A percentile compares a stretch with the other conserved stretches of the same genome.
Evolutionary conservation across 495 filamentous ascomycete genomes (phyloP).

Genomic region (Lasiosphaeria hispida): DNA sequence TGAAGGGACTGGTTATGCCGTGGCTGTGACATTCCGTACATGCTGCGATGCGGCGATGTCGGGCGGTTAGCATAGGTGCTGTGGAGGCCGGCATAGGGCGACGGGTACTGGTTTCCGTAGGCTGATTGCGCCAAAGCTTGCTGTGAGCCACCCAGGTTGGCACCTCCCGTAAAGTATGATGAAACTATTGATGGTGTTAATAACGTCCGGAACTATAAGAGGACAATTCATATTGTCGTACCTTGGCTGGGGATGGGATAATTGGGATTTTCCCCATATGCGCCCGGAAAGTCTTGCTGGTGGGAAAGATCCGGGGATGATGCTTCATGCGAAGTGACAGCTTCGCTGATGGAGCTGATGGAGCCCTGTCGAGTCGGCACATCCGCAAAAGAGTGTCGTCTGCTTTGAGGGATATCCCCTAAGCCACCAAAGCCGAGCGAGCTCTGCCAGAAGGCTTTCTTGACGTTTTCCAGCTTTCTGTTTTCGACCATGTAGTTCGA

Average conservation of each 20-base stretch:
- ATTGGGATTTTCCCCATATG: slow-evolving; percentile 32
- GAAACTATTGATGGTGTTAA: slow-evolving; percentile 40
- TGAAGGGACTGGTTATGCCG: slow-evolving; percentile 82
- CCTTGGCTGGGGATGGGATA: slow-evolving; percentile 35
- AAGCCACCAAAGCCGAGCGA: slow-evolving; percentile 75
- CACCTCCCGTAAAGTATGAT: slow-evolving; percentile 48
- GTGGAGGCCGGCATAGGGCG: slow-evolving; percentile 46
- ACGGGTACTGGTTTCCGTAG: slow-evolving; percentile 39
- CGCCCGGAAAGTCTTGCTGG: slow-evolving; percentile 35
- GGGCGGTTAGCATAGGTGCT: slow-evolving; percentile 55
- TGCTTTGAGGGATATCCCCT: slow-evolving; percentile 74
- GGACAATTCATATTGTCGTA: slow-evolving; percentile 18
- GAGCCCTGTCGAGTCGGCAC: slow-evolving; percentile 65
- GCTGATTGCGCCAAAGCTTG: slow-evolving; percentile 38
- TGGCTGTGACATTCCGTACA: slow-evolving; percentile 61
- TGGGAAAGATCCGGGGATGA: slow-evolving; percentile 38
- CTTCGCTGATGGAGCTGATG: slow-evolving; percentile 61
- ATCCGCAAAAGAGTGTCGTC: slow-evolving; percentile 97
- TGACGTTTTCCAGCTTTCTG: slow-evolving; percentile 71
- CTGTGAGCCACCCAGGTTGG: slow-evolving; percentile 29
- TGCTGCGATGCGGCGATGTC: slow-evolving; percentile 56
- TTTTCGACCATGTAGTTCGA: slow-evolving; percentile 63
- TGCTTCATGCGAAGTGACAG: slow-evolving; percentile 42
- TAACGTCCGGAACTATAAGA: background rate
- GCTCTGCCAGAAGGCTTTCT: slow-evolving; percentile 85